phyloP scores from a whole-genome alignment of 2,329 filamentous ascomycete species.

The Neofusicoccum sp. region DNA sequence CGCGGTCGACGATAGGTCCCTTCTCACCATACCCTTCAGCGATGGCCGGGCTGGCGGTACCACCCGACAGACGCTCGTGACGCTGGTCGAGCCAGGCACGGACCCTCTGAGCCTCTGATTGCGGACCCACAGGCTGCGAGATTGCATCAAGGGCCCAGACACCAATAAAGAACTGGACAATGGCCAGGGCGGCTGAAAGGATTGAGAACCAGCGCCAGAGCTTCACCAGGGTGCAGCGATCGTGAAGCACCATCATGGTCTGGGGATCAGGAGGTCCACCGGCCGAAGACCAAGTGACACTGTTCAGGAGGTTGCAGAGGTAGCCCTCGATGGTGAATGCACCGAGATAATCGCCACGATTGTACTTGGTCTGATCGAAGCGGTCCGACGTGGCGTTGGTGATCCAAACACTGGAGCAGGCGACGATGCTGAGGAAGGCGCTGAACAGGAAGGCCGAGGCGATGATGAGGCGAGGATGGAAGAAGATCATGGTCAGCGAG shows the following conservation, averaged over 20 bases:
- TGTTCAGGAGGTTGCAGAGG: neutral
- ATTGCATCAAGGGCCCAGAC: neutral
- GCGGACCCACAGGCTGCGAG: neutral
- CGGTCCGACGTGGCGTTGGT: neutral
- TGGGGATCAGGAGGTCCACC: too few relatives aligned
- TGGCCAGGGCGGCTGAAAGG: neutral
- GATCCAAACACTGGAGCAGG: neutral
- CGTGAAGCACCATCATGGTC: neutral
- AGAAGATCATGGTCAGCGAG: neutral
- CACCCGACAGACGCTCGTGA: too few relatives aligned
- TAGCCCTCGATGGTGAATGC: neutral
- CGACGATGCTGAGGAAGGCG: neutral
- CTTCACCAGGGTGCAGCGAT: neutral
- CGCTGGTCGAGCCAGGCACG: neutral
- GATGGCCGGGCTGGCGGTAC: too few relatives aligned
- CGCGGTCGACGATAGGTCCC: neutral
- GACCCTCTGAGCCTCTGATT: neutral
- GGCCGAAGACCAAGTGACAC: neutral
- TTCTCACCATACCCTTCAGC: neutral
- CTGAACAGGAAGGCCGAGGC: neutral
- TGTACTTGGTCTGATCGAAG: neutral
- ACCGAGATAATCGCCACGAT: neutral
- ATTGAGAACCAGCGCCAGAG: neutral
- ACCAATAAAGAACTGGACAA: neutral
- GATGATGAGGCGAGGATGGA: slow-evolving; percentile 6